Conservation (phyloP, 495 filamentous ascomycete species). For the Melanomma pulvis-pyrius region DNA sequence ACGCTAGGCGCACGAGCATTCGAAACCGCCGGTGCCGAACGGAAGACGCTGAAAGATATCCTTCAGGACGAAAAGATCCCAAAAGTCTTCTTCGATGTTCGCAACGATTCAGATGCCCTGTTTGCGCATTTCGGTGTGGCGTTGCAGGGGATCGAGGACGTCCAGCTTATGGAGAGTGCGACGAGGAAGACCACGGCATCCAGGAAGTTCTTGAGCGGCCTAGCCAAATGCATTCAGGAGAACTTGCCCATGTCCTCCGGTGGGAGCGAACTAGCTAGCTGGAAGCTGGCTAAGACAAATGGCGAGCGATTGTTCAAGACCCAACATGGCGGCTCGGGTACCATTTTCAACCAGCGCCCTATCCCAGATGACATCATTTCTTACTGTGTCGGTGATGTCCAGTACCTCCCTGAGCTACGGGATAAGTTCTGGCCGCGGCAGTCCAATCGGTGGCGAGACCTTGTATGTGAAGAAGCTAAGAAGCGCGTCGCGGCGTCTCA, state of each 20-base stretch:
- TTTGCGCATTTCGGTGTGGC: conserved; percentile 47
- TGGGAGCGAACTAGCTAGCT: not conserved
- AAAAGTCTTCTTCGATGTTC: conserved; percentile 61
- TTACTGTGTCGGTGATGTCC: conserved; percentile 55
- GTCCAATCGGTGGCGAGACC: not conserved
- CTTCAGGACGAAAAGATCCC: conserved; percentile 38
- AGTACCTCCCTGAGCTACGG: conserved; percentile 46
- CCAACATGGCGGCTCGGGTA: conserved; percentile 48
- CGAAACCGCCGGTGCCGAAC: conserved; percentile 37
- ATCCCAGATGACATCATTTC: conserved; percentile 44
- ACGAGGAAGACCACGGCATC: not conserved
- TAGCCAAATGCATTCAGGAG: not conserved
- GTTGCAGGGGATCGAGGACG: conserved; percentile 51
- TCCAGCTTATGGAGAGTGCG: conserved; percentile 59
- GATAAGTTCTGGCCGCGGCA: not conserved
- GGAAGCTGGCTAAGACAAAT: not conserved
- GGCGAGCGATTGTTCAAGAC: conserved; percentile 44
- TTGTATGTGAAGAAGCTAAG: not conserved
- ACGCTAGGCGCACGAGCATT: conserved; percentile 52
- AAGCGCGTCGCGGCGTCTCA: conserved; percentile 3
- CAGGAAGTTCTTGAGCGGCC: not conserved
- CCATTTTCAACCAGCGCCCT: conserved; percentile 54
- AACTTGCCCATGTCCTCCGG: no score
- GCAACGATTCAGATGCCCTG: conserved; percentile 61
- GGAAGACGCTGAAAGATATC: conserved; percentile 53